Base-by-base conservation (phyloP, 2,329 filamentous ascomycete species). In the Ceratocystis albifundus region DNA sequence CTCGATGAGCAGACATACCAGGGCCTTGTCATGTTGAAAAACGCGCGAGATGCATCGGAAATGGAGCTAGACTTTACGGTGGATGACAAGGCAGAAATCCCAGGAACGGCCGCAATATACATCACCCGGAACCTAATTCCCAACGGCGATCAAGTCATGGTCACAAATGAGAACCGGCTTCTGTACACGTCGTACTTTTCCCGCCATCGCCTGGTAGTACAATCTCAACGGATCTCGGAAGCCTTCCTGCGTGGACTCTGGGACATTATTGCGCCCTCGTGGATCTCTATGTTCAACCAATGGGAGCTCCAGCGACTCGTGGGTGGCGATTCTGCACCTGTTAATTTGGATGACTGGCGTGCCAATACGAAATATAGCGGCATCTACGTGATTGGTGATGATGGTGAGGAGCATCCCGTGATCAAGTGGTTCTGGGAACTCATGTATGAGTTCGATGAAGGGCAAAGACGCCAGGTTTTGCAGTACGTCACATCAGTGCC, bases 241-340 rank as follows among this genome's bases (percentile, higher is more conserved):
- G 90, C 91, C 1, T 99, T 99, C 74, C 82, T 99, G 6, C 85
- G 85, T 66, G 94, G 94, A 0, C 84, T 99, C 0, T 85, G 88
- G 25, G 82, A 87, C 70, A 96, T 99, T 73, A 94, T 99, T 70
- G 88, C 92, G 67, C 92, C 93, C 0, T 84, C 85, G 2, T 99
- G 94, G 94, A 82, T 99, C 3, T 91, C 88, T 71, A 97, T 99
- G 94, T 99, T 99, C 80, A 99, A 99, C 75, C 93, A 96, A 74
- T 85, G 85, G 2, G 94, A 99, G 74, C 82, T 99, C 3, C 94
- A 97, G 76, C 94, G 90, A 1, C 85, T 99, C 4, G 88, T 99
- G 17, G 90, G 91, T 65, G 94, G 94, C 55, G 91, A 96, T 71
- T 87, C 86, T 32, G 87, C 87, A 8, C 86, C 89, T 69, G 95